These are phyloP conservation scores for Triadica sebifera DNA, from an alignment of 345 rosid genomes.

Conservation along the genomic window DNA sequence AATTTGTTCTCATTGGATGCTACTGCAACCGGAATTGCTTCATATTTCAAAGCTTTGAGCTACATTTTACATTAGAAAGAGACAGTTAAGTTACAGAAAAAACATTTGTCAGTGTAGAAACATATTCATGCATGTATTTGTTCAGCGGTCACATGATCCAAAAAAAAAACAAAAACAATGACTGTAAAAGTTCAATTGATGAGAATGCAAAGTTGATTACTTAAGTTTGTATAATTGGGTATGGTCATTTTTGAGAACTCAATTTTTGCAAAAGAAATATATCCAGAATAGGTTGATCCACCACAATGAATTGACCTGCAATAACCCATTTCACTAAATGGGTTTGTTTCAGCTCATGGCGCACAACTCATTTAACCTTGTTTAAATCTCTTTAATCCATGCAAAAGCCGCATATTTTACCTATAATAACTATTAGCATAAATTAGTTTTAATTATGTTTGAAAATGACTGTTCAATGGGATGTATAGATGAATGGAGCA, in stretches of 20 bases:
- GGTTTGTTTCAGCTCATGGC: neutral
- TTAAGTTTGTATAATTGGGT: too few relatives aligned
- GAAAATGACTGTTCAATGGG: neutral
- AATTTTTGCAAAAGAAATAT: neutral
- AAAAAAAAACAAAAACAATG: neutral
- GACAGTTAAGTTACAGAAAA: neutral
- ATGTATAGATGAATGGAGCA: neutral
- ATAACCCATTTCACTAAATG: neutral
- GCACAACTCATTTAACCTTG: neutral
- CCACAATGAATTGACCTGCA: neutral
- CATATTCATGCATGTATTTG: neutral
- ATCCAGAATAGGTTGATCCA: neutral
- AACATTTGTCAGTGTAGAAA: neutral
- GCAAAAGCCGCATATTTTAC: neutral
- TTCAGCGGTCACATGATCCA: neutral
- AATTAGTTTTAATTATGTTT: neutral
- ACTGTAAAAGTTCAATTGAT: neutral
- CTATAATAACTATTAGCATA: neutral
- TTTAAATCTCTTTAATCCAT: neutral
- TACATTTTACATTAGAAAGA: conserved; percentile 27
- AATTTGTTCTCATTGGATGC: conserved; percentile 28
- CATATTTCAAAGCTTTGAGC: conserved; percentile 74
- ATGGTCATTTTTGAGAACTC: neutral
- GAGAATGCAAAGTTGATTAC: neutral
- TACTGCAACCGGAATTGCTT: conserved; percentile 54